A percentile compares a stretch with the other conserved stretches of the same genome.
Conservation (phyloP, 768 basidiomycete species). For the Tylopilus sp. region DNA sequence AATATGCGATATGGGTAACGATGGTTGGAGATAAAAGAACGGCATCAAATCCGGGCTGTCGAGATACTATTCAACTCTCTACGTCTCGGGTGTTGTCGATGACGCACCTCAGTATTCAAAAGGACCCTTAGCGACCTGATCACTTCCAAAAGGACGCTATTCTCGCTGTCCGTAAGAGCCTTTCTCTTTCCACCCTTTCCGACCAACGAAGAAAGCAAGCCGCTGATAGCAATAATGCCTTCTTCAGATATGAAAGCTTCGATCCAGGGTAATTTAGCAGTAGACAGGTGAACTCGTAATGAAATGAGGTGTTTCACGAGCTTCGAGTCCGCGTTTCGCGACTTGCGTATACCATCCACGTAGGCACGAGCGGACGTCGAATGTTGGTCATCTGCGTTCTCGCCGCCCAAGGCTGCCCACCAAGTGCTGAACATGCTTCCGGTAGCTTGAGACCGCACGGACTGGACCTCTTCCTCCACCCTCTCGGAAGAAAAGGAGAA, state of each 20-base stretch:
- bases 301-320: conserved; percentile 77
- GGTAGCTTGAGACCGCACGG: conserved; percentile 62
- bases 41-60: conserved; percentile 68
- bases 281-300: conserved; percentile 82
- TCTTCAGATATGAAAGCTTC: conserved; percentile 63
- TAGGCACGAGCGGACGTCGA: conserved; percentile 57
- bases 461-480: conserved; percentile 27
- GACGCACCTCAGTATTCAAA: conserved; percentile 75
- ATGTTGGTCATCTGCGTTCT: conserved; percentile 36
- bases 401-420: conserved; percentile 70
- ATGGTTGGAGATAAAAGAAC: conserved; percentile 62
- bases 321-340: conserved; percentile 53
- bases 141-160: conserved; percentile 64
- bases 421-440: conserved; percentile 75
- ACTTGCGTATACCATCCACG: conserved; percentile 55
- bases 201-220: conserved; percentile 56
- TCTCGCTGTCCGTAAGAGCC: conserved; percentile 60
- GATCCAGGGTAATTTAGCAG: conserved; percentile 75
- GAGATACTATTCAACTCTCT: neutral
- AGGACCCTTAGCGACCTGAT: conserved; percentile 79
- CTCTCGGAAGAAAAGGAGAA: conserved; percentile 30
- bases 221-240: conserved; percentile 63
- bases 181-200: conserved; percentile 65
- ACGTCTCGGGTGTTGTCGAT: no score
- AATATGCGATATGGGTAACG: conserved; percentile 70